Conservation (phyloP, 2,329 filamentous ascomycete genomes). For the Xylariaceae sp. region DNA sequence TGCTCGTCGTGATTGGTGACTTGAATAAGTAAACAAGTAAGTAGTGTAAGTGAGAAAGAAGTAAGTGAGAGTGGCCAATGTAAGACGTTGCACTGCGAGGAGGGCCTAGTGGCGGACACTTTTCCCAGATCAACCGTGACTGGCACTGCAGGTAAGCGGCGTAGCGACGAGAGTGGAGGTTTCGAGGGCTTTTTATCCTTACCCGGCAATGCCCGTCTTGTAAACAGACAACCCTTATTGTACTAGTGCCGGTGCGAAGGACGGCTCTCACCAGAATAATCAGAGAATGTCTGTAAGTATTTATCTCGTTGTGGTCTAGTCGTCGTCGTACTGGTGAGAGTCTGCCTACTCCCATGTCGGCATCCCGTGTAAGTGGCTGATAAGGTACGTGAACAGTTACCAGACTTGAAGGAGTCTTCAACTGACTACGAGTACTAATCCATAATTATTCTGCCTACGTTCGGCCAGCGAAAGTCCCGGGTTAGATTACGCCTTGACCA, state of each 20-base stretch:
- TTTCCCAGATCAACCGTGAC: background rate
- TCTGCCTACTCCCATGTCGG: background rate
- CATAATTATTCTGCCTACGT: background rate
- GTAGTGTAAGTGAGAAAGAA: background rate
- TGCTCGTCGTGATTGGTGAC: slow-evolving; percentile 11
- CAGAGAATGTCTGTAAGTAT: too few relatives aligned
- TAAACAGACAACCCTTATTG: background rate
- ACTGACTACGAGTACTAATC: too few relatives aligned
- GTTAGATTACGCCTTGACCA: background rate
- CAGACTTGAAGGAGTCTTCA: too few relatives aligned
- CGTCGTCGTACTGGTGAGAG: background rate
- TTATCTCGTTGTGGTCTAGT: too few relatives aligned
- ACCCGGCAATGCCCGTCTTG: background rate
- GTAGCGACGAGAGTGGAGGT: slow-evolving; percentile 2
- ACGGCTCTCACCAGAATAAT: too few relatives aligned
- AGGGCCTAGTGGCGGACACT: background rate
- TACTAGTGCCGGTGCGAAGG: background rate
- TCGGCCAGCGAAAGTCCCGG: slow-evolving; percentile 11
- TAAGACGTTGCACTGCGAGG: background rate
- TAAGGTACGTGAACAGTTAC: too few relatives aligned
- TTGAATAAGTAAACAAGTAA: background rate
- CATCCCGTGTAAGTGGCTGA: background rate
- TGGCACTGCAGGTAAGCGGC: slow-evolving; percentile 12
- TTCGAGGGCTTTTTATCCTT: background rate
- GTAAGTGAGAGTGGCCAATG: slow-evolving; percentile 1